Evolutionary conservation across 192 early-diverging fungal genomes (phyloP).

Genomic region (Coemansia sp.): DNA sequence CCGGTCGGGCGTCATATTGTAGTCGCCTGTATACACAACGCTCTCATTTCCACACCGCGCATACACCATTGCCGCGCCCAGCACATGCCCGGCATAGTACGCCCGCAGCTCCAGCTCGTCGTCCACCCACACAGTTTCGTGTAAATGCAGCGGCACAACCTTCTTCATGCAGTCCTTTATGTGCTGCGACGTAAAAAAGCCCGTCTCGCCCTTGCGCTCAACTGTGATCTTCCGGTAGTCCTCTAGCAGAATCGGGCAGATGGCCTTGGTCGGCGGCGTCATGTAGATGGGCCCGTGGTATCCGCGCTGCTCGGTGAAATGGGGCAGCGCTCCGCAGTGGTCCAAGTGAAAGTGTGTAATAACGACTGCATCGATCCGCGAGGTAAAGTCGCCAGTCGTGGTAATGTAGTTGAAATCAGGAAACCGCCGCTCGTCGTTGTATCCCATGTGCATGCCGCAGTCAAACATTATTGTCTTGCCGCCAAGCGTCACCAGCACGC

Average conservation of each 20-base stretch:
- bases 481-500: slow-evolving; percentile 74
- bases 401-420: slow-evolving; percentile 95
- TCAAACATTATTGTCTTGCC: slow-evolving; percentile 89
- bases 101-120: slow-evolving; percentile 78
- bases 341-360: slow-evolving; percentile 98
- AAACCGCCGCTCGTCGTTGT: slow-evolving; percentile 86
- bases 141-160: slow-evolving; percentile 82
- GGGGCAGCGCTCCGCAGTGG: slow-evolving; percentile 95
- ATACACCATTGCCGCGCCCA: slow-evolving; percentile 97
- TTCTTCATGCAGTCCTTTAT: slow-evolving; percentile 95
- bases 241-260: slow-evolving; percentile 88
- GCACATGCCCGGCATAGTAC: slow-evolving; percentile 97
- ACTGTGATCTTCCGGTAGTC: slow-evolving; percentile 93
- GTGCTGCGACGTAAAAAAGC: slow-evolving; percentile 84
- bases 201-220: slow-evolving; percentile 83
- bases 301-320: slow-evolving; percentile 92
- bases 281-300: slow-evolving; percentile 97
- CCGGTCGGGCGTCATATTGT: slow-evolving; percentile 87
- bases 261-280: slow-evolving; percentile 96
- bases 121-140: slow-evolving; percentile 82
- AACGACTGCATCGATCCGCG: slow-evolving; percentile 85
- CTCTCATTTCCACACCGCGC: slow-evolving; percentile 68
- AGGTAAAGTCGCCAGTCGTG: slow-evolving; percentile 75
- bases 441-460: slow-evolving; percentile 96
- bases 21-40: slow-evolving; percentile 84